phyloP scores from a whole-genome alignment of 2,329 filamentous ascomycete species.

The Monosporascus sp. region DNA sequence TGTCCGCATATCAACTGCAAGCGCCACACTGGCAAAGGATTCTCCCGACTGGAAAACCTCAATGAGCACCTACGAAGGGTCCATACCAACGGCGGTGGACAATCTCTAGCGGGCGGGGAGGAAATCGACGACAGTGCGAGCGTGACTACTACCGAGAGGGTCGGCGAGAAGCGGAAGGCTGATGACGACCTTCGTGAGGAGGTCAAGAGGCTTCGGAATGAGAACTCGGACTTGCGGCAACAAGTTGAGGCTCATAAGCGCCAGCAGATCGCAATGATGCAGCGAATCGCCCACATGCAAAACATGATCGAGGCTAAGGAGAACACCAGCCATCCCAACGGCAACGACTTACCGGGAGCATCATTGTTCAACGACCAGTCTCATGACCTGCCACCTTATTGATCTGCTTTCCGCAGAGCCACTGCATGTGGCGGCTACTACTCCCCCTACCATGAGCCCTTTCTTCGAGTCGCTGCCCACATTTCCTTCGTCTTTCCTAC shows the following conservation, averaged over 20 bases:
- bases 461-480: too few relatives aligned
- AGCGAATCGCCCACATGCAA: constrained; percentile 3
- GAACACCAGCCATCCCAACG: not conserved
- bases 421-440: too few relatives aligned
- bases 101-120: constrained; percentile 24
- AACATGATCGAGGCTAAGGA: not conserved
- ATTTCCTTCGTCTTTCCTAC: too few relatives aligned
- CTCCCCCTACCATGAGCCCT: too few relatives aligned
- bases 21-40: constrained; percentile 79
- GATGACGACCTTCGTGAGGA: constrained; percentile 58
- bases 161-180: constrained; percentile 44
- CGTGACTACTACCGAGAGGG: not conserved
- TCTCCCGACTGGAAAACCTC: constrained; percentile 88
- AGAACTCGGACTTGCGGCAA: constrained; percentile 54
- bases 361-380: too few relatives aligned
- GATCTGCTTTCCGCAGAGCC: too few relatives aligned
- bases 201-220: constrained; percentile 59
- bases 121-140: constrained; percentile 34
- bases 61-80: constrained; percentile 89
- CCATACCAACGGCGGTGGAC: constrained; percentile 53
- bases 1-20: constrained; percentile 87
- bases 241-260: constrained; percentile 45
- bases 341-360: not conserved
- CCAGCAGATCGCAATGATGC: constrained; percentile 26
- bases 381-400: too few relatives aligned